These are phyloP conservation scores for Backusella tarrabulga DNA, from an alignment of 192 early-diverging fungal genomes.

Conservation along the genomic window DNA sequence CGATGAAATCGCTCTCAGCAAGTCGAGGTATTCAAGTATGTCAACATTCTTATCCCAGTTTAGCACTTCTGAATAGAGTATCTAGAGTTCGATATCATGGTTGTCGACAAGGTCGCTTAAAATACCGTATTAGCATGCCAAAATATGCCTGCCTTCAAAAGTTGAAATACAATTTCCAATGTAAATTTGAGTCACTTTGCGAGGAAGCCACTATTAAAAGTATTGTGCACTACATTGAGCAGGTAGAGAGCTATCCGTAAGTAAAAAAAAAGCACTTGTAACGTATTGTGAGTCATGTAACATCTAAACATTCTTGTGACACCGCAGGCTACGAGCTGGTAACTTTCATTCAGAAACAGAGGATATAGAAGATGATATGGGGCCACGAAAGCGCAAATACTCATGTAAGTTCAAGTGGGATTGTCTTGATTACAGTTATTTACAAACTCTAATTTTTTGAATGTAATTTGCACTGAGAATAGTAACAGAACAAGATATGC, in stretches of 20 bases:
- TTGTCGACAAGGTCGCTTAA: neutral
- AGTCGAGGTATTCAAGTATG: neutral
- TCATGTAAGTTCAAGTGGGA: neutral
- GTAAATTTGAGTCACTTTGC: neutral
- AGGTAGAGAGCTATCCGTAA: conserved; percentile 5
- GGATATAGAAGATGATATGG: neutral
- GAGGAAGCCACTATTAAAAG: neutral
- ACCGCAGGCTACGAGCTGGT: neutral
- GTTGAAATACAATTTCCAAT: neutral
- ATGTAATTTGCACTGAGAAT: neutral
- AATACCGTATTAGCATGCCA: neutral
- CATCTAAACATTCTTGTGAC: neutral
- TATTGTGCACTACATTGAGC: neutral
- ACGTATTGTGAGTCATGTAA: neutral
- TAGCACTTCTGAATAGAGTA: neutral
- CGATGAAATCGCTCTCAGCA: neutral
- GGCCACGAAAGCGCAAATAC: neutral
- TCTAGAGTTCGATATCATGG: neutral
- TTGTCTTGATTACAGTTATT: neutral
- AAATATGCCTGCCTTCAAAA: conserved; percentile 7
- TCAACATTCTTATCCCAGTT: neutral
- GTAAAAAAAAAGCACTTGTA: neutral
- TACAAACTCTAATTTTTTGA: neutral
- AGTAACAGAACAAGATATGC: neutral
- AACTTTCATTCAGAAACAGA: neutral